phyloP scores from a whole-genome alignment of 2,329 filamentous ascomycete genomes.

The Clarireedia homoeocarpa region DNA sequence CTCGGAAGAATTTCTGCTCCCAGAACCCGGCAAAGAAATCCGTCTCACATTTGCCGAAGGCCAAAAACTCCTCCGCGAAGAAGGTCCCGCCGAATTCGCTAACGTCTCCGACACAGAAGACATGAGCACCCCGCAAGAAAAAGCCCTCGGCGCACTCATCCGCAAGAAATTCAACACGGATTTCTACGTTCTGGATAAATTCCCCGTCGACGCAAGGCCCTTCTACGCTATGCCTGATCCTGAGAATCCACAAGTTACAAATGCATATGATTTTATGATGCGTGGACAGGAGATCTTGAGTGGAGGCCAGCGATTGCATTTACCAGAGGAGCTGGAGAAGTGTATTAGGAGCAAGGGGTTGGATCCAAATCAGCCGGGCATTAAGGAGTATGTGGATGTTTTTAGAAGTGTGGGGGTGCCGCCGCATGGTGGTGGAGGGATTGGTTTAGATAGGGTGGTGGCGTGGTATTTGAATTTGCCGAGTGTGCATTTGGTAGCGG shows the following conservation, averaged over 20 bases:
- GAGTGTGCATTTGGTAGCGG: constrained; percentile 49
- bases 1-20: constrained; percentile 71
- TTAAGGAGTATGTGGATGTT: constrained; percentile 83
- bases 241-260: constrained; percentile 56
- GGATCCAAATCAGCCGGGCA: constrained; percentile 63
- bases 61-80: constrained; percentile 67
- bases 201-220: constrained; percentile 78
- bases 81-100: constrained; percentile 57
- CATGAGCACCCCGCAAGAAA: constrained; percentile 74
- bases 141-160: constrained; percentile 80
- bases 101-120: constrained; percentile 72
- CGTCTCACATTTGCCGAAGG: constrained; percentile 72
- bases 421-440: constrained; percentile 85
- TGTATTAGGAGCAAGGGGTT: constrained; percentile 75
- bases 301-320: constrained; percentile 86
- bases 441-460: constrained; percentile 82
- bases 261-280: constrained; percentile 77
- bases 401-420: constrained; percentile 77
- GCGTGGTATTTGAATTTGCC: constrained; percentile 54
- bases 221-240: constrained; percentile 86
- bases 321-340: constrained; percentile 65
- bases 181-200: constrained; percentile 96
- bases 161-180: constrained; percentile 87
- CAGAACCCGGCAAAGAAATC: constrained; percentile 65
- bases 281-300: constrained; percentile 89